Evolutionary conservation across 2,329 filamentous ascomycete genomes (phyloP).

Genomic region (Sporothrix humicola): DNA sequence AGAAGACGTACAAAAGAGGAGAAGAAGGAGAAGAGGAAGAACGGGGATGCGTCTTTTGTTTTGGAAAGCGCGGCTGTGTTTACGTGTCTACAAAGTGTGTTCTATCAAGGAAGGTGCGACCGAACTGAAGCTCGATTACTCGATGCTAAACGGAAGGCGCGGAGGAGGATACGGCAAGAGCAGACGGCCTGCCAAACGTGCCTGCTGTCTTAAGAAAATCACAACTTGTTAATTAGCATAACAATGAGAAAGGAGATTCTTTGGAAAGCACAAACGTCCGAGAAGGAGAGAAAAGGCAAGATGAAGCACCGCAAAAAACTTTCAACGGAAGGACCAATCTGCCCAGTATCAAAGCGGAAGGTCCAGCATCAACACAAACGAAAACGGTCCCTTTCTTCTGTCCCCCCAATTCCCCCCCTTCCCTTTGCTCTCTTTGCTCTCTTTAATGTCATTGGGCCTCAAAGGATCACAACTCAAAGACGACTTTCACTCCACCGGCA

Average conservation of each 20-base stretch:
- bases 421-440: neutral
- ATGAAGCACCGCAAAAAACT: neutral
- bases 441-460: neutral
- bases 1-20: neutral
- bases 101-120: constrained; percentile 22
- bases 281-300: neutral
- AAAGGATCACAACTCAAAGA: neutral
- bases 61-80: neutral
- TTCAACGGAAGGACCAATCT: constrained; percentile 2
- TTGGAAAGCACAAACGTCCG: neutral
- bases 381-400: neutral
- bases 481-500: neutral
- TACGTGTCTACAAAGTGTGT: neutral
- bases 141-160: constrained; percentile 13
- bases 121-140: neutral
- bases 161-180: neutral
- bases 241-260: neutral
- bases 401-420: neutral
- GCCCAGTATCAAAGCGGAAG: constrained; percentile 11
- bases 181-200: neutral
- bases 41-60: neutral
- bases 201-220: neutral
- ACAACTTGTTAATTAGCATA: neutral
- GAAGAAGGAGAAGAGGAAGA: neutral
- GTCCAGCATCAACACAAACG: constrained; percentile 4